Evolutionary conservation across 768 basidiomycete species (phyloP).

Genomic region (Basidioascus undulatus): DNA sequence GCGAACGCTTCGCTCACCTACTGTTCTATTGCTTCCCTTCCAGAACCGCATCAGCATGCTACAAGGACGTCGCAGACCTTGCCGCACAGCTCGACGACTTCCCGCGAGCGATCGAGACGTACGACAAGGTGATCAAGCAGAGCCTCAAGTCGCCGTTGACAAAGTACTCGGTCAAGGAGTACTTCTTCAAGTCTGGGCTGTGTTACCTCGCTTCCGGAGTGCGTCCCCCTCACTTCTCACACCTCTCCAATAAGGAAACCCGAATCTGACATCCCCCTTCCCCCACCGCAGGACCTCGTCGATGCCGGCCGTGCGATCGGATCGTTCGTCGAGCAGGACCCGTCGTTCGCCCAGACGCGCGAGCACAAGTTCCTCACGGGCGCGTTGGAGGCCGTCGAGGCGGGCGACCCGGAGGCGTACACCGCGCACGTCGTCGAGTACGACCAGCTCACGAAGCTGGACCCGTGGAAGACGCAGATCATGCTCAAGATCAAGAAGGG

Average conservation of each 20-base stretch:
- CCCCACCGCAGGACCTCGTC: slow-evolving; percentile 42
- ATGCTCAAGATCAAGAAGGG: slow-evolving; percentile 70
- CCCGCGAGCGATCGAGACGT: slow-evolving; percentile 57
- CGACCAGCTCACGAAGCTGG: slow-evolving; percentile 75
- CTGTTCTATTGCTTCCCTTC: neutral
- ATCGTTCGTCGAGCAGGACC: slow-evolving; percentile 58
- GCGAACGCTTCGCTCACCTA: neutral
- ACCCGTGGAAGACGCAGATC: slow-evolving; percentile 86
- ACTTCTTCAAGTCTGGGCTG: slow-evolving; percentile 67
- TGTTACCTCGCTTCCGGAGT: slow-evolving; percentile 76
- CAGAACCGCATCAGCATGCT: slow-evolving; percentile 87
- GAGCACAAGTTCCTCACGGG: slow-evolving; percentile 70
- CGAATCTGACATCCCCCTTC: no score
- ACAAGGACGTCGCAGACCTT: slow-evolving; percentile 87
- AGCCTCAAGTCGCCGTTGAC: slow-evolving; percentile 59
- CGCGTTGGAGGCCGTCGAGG: slow-evolving; percentile 52
- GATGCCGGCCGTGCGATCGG: slow-evolving; percentile 54
- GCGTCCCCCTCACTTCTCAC: slow-evolving; percentile 17
- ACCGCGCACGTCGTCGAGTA: slow-evolving; percentile 71
- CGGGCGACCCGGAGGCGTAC: slow-evolving; percentile 45
- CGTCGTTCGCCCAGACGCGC: slow-evolving; percentile 61
- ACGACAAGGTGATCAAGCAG: slow-evolving; percentile 70
- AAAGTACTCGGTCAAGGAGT: slow-evolving; percentile 97
- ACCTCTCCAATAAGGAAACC: no score
- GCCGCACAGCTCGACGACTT: slow-evolving; percentile 75